Conservation (phyloP, 2,329 filamentous ascomycete genomes). For the Fusarium sambucinum region DNA sequence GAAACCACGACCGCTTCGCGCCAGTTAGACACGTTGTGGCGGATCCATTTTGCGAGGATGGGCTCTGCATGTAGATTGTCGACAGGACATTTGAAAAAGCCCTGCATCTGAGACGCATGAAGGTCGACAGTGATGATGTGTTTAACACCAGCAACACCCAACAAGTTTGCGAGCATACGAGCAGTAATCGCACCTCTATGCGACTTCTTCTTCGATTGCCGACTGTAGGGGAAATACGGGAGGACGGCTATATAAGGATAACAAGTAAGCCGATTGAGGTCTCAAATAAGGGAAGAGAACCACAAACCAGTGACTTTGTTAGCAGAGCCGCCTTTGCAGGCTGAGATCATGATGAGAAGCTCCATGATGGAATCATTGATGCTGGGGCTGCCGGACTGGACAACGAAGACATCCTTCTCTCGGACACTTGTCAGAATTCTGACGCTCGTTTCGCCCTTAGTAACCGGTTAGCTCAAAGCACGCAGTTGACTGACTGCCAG, state of each 20-base stretch:
- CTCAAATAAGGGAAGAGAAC: conserved; percentile 24
- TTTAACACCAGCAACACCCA: conserved; percentile 93
- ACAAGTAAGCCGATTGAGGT: conserved; percentile 35
- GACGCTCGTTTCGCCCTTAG: conserved; percentile 76
- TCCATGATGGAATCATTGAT: conserved; percentile 99
- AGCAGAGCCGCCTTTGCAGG: conserved; percentile 96
- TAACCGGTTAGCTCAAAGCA: conserved; percentile 38
- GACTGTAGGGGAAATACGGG: conserved; percentile 98
- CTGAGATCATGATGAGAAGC: conserved; percentile 98
- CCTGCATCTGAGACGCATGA: conserved; percentile 98
- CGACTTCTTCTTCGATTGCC: conserved; percentile 99
- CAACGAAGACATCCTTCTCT: conserved; percentile 98
- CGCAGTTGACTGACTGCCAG: conserved; percentile 19
- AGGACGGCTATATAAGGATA: conserved; percentile 73
- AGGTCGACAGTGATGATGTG: conserved; percentile 98
- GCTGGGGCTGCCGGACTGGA: conserved; percentile 94
- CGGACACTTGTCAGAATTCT: conserved; percentile 81
- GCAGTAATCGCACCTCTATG: conserved; percentile 96
- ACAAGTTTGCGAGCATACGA: conserved; percentile 94
- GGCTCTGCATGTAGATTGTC: conserved; percentile 98
- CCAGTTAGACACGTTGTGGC: conserved; percentile 88
- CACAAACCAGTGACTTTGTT: conserved; percentile 92
- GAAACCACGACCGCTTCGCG: conserved; percentile 94
- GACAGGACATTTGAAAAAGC: conserved; percentile 97
- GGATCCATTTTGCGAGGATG: conserved; percentile 94